Evolutionary conservation across 2,329 filamentous ascomycete species (phyloP).

Genomic region (Rosellinia necatrix): DNA sequence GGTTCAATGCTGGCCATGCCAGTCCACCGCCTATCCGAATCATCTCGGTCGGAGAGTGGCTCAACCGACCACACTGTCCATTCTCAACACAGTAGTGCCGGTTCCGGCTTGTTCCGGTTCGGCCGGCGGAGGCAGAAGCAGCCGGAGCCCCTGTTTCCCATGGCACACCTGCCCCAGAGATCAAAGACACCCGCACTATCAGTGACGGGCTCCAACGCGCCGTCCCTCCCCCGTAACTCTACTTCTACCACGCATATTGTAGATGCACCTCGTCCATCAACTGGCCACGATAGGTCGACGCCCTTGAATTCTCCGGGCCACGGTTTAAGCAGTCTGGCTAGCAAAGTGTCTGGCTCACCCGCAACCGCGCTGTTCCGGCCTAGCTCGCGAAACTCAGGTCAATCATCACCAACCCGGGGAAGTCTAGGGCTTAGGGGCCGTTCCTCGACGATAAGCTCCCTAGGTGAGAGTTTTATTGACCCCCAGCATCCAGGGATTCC

Average conservation of each 20-base stretch:
- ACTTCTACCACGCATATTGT: constrained; percentile 36
- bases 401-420: constrained; percentile 69
- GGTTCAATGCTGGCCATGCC: constrained; percentile 67
- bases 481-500: constrained; percentile 68
- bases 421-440: constrained; percentile 69
- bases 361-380: constrained; percentile 56
- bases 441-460: constrained; percentile 88
- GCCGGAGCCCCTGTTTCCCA: constrained; percentile 77
- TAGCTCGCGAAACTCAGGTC: constrained; percentile 58
- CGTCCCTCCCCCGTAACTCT: constrained; percentile 47
- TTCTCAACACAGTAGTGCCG: constrained; percentile 65
- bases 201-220: constrained; percentile 48
- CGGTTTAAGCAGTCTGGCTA: constrained; percentile 35
- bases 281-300: constrained; percentile 40
- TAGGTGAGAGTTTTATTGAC: constrained; percentile 73
- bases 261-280: constrained; percentile 34
- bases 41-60: constrained; percentile 86
- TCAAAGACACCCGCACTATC: constrained; percentile 49
- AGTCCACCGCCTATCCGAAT: constrained; percentile 75
- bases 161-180: constrained; percentile 83
- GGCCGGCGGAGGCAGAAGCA: constrained; percentile 77
- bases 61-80: constrained; percentile 65
- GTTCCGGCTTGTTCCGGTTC: constrained; percentile 79
- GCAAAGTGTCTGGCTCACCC: constrained; percentile 49
- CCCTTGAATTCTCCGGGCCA: constrained; percentile 44